Evolutionary conservation across 441 rosid species (phyloP).

Genomic region (Populus trichocarpa): DNA sequence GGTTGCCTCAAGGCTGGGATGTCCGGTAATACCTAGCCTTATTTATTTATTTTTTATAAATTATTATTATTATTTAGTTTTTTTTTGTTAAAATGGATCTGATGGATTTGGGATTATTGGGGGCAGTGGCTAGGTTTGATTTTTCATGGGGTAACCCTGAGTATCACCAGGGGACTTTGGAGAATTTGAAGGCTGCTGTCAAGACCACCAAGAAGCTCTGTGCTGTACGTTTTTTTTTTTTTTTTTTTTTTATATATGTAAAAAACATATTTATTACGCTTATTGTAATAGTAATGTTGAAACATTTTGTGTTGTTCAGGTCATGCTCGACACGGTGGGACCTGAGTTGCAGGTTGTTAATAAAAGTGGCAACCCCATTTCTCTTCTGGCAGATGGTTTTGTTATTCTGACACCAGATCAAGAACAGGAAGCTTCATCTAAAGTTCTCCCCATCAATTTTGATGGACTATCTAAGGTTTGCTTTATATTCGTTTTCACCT

Average conservation of each 20-base stretch:
- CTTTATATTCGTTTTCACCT: too few species aligned
- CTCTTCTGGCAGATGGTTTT: constrained; percentile 61
- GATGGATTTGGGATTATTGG: neutral
- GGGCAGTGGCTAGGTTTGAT: constrained; percentile 85
- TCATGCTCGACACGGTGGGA: constrained; percentile 94
- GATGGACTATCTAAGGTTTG: constrained; percentile 74
- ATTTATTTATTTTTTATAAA: neutral
- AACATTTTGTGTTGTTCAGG: constrained; percentile 36
- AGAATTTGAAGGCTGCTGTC: constrained; percentile 76
- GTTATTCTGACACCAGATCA: constrained; percentile 79
- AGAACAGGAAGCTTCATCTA: constrained; percentile 73
- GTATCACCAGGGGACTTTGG: constrained; percentile 86
- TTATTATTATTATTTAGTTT: neutral
- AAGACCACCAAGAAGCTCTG: constrained; percentile 91
- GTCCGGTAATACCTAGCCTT: constrained; percentile 56
- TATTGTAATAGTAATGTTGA: neutral
- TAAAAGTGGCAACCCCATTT: constrained; percentile 63
- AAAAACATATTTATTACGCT: neutral
- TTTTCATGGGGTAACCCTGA: constrained; percentile 81
- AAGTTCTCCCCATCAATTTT: constrained; percentile 87
- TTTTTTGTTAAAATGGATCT: neutral
- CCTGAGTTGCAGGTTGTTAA: constrained; percentile 90
- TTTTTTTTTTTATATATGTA: neutral
- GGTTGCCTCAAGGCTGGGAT: constrained; percentile 92
- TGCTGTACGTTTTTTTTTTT: constrained; percentile 52